Evolutionary conservation across 2,329 filamentous ascomycete species (phyloP), one percentile per base, ranked within the genome.

Genomic region (Dothidotthia symphoricarpi): DNA sequence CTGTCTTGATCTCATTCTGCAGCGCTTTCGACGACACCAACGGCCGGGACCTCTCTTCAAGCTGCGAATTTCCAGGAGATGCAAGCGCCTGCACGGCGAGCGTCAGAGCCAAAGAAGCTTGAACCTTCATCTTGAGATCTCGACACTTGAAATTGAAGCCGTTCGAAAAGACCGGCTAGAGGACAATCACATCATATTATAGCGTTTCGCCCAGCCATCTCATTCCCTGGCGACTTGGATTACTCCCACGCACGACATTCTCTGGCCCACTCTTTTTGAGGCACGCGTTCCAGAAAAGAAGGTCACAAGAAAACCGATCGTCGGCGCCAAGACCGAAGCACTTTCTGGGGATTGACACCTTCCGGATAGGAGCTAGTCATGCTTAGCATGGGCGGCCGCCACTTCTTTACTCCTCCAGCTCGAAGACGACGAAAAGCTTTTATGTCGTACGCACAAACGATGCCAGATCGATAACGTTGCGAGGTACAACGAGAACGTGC

Each of bases 1-100:
- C 56, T 5, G 63, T 62, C 2, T 62, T 70, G 36, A 73, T 64
- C 30, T 62, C 56, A 30, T 61, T 60, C 43, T 71, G 70, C 22
- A 73, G 45, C 44, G 68, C 61, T 48, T 55, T 65, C 36, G 63
- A 75, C 25, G 53, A 57, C 3, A 66, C 57, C 32, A 58, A 22
- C 11, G 60, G 60, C 16, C 49, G 41, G 12, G 45, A 37, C 28
- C 40, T 34, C 36, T n/a, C 27, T 36, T 24, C 36, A 30, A 1
- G 34, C 33, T 4, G 36, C 41, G 2, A 31, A 34, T n/a, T 34
- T 24, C 8, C 19, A 22, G 19, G 19, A 9, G 53, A 49, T 8
- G 45, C 52, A 14, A 63, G 47, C 19, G 47, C 43, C 30, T 57
- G 59, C 16, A 49, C 53, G 34, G 54, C 49, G 24, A 51, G 52